Percentiles rank a stretch among this genome's conserved stretches.
Conservation (phyloP, 805 yeast genomes). For the Kuraishia floccosa region DNA sequence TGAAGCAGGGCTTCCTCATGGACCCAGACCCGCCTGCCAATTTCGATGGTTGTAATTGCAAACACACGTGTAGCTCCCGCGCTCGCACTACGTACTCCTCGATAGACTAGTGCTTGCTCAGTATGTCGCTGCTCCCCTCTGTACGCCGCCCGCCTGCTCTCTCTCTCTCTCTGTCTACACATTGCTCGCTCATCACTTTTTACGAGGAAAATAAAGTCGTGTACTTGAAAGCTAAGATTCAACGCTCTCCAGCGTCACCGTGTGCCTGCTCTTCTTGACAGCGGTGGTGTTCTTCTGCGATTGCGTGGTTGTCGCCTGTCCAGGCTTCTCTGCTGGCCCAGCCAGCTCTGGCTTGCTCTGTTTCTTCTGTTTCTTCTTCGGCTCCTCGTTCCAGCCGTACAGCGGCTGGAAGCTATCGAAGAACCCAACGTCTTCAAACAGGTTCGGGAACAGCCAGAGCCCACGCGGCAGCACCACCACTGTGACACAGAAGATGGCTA, state of each 20-base stretch:
- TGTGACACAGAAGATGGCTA: slow-evolving; percentile 55
- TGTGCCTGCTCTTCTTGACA: background rate
- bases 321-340: background rate
- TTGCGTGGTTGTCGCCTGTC: background rate
- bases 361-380: slow-evolving; percentile 8
- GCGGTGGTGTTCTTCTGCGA: background rate
- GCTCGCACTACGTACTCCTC: no score
- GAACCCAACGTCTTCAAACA: slow-evolving; percentile 92
- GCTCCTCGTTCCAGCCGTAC: slow-evolving; percentile 59
- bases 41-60: no score
- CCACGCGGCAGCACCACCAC: slow-evolving; percentile 53
- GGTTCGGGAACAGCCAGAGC: slow-evolving; percentile 94
- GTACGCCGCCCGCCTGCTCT: no score
- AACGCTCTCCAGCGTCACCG: slow-evolving; percentile 1
- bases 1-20: no score
- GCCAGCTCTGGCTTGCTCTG: slow-evolving; percentile 1
- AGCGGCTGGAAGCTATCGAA: slow-evolving; percentile 83
- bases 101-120: no score
- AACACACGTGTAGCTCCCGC: no score
- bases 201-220: no score
- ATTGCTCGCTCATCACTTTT: background rate
- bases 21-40: no score
- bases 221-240: no score
- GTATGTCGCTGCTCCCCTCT: no score
- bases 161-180: no score